A percentile compares a stretch with the other conserved stretches of the same genome.
Conservation (phyloP, 306 rosid species). For the Psophocarpus tetragonolobus region DNA sequence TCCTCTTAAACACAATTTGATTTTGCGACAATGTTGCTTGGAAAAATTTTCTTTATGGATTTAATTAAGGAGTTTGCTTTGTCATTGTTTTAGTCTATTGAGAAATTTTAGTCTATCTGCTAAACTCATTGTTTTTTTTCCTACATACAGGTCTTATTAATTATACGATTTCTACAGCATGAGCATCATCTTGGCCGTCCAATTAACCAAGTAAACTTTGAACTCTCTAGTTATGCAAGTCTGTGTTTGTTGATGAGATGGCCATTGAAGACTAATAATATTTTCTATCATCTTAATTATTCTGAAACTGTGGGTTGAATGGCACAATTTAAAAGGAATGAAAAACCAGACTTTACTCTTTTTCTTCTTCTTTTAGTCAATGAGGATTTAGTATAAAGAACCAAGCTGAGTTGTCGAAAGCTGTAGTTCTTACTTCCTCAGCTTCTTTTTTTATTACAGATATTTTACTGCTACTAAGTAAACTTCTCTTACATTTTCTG, state of each 20-base stretch:
- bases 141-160: slow-evolving; percentile 67
- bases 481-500: slow-evolving; percentile 36
- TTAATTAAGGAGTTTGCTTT: slow-evolving; percentile 18
- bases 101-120: slow-evolving; percentile 15
- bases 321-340: slow-evolving; percentile 13
- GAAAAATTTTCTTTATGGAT: slow-evolving; percentile 10
- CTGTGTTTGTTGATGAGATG: slow-evolving; percentile 18
- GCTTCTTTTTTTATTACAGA: slow-evolving; percentile 19
- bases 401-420: background rate
- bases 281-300: background rate
- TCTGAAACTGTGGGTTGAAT: slow-evolving; percentile 14
- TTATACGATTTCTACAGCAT: slow-evolving; percentile 93
- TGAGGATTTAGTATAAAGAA: background rate
- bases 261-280: background rate
- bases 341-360: background rate
- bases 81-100: background rate
- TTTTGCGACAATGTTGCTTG: background rate
- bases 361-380: background rate
- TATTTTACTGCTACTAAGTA: slow-evolving; percentile 24
- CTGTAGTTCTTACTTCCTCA: background rate
- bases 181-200: slow-evolving; percentile 97
- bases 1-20: background rate
- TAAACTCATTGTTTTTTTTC: slow-evolving; percentile 23
- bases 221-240: slow-evolving; percentile 11
- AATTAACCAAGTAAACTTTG: slow-evolving; percentile 74